Base-by-base conservation (phyloP, 1,139 yeast species). In the Diutina scorzettiae region DNA sequence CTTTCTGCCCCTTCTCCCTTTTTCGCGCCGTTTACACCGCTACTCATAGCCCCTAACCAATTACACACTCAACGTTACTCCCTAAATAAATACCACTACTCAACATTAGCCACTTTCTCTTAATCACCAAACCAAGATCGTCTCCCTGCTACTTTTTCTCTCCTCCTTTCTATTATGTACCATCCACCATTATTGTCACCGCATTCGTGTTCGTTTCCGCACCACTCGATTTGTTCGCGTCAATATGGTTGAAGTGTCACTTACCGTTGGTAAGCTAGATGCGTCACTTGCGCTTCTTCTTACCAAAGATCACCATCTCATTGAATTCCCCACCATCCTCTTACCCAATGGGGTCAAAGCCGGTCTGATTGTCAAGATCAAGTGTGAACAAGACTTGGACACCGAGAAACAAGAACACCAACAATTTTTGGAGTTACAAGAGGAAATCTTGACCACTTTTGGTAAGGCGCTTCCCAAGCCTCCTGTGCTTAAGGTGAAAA, bases 191-290 rank as follows among this genome's bases (percentile, higher is more conserved):
- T n/a, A n/a, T n/a, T n/a, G n/a, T n/a, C n/a, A n/a, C n/a, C n/a
- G n/a, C n/a, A n/a, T n/a, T n/a, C n/a, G n/a, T n/a, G n/a, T n/a
- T n/a, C n/a, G n/a, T n/a, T n/a, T n/a, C n/a, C n/a, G n/a, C n/a
- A n/a, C n/a, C n/a, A n/a, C n/a, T n/a, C n/a, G n/a, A n/a, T n/a
- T n/a, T n/a, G n/a, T n/a, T n/a, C n/a, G n/a, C n/a, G n/a, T n/a
- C n/a, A n/a, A n/a, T n/a, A 81, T 81, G 87, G 91, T 82, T 41
- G 86, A 81, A 61, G 96, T 89, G 11, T 81, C 95, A 39, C 71
- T 91, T 42, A 89, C 97, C 1, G 97, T 91, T 16, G 98, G 98
- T 40, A 89, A 89, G 63, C 70, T 91, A 43, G 98, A 91, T 59
- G 96, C 97, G 19, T 87, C 96, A 1, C 69, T 91, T 59, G 97